These are phyloP conservation scores for Suhomyces tanzawaensis DNA, from an alignment of 805 yeast species.

Conservation along the genomic window DNA sequence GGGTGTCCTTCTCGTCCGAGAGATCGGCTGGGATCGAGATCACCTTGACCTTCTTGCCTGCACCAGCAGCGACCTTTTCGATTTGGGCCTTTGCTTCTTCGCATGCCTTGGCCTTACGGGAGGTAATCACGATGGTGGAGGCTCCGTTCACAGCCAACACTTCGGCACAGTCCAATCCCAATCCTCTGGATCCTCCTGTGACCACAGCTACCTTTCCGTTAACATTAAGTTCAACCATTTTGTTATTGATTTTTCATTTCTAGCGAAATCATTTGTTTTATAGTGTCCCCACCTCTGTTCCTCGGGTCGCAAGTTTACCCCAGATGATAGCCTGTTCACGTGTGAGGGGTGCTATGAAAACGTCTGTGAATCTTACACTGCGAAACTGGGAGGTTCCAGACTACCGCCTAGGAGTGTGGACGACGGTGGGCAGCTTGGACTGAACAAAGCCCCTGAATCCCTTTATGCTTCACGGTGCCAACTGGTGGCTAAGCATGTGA, in stretches of 20 bases:
- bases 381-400: too few species aligned
- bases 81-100: conserved; percentile 49
- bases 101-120: conserved; percentile 63
- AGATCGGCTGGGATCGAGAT: conserved; percentile 57
- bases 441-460: too few species aligned
- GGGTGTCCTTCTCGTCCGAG: conserved; percentile 48
- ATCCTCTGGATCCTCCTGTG: conserved; percentile 77
- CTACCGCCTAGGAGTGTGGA: too few species aligned
- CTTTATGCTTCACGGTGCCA: too few species aligned
- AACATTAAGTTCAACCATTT: conserved; percentile 47
- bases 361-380: background rate
- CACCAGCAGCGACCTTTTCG: conserved; percentile 35
- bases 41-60: conserved; percentile 28
- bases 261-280: background rate
- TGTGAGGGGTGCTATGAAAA: too few species aligned
- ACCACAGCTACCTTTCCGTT: conserved; percentile 63
- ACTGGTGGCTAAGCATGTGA: too few species aligned
- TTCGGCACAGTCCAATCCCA: conserved; percentile 68
- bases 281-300: background rate
- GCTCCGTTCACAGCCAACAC: conserved; percentile 63
- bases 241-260: background rate
- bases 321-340: background rate
- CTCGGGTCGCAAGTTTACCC: background rate
- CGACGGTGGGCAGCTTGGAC: too few species aligned
- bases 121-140: conserved; percentile 56